Conservation (phyloP, 1,284 basidiomycete genomes). For the Earliella scabrosa region DNA sequence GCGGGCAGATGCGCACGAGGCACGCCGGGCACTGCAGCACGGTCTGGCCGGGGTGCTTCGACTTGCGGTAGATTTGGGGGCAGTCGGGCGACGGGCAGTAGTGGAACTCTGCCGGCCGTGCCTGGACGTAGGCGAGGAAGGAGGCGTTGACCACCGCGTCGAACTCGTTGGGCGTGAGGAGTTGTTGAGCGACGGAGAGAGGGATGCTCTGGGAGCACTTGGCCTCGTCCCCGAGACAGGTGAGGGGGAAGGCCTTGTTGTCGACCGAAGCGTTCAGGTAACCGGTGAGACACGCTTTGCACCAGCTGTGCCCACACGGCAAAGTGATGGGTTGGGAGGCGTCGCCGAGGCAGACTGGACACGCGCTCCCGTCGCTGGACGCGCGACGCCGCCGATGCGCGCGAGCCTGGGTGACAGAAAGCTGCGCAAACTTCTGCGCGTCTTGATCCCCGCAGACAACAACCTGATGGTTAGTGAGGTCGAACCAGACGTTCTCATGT, state of each 20-base stretch:
- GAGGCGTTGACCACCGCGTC: conserved; percentile 57
- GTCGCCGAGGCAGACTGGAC: conserved; percentile 65
- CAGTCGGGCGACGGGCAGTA: conserved; percentile 81
- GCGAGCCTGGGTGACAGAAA: conserved; percentile 41
- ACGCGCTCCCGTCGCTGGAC: conserved; percentile 35
- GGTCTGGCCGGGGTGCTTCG: conserved; percentile 49
- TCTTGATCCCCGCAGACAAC: conserved; percentile 41
- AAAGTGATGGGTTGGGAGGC: conserved; percentile 54
- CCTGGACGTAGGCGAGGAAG: conserved; percentile 58
- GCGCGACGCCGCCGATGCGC: conserved; percentile 29
- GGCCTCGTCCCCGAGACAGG: conserved; percentile 64
- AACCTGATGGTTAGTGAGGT: conserved; percentile 34
- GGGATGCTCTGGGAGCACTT: conserved; percentile 58
- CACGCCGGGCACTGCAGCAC: conserved; percentile 74
- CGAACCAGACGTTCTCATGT: conserved; percentile 42
- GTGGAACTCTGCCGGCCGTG: conserved; percentile 60
- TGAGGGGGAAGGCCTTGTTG: conserved; percentile 66
- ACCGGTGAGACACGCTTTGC: conserved; percentile 57
- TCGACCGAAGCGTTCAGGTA: conserved; percentile 62
- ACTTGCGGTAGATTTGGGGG: conserved; percentile 65
- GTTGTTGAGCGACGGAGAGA: conserved; percentile 48
- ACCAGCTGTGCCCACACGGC: conserved; percentile 68
- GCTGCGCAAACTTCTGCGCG: conserved; percentile 41
- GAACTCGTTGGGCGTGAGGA: conserved; percentile 56
- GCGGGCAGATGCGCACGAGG: conserved; percentile 65